A percentile compares a stretch with the other conserved stretches of the same genome.
These are phyloP conservation scores for Sphaerulina musiva DNA, from an alignment of 2,329 filamentous ascomycete species.

Conservation along the genomic window DNA sequence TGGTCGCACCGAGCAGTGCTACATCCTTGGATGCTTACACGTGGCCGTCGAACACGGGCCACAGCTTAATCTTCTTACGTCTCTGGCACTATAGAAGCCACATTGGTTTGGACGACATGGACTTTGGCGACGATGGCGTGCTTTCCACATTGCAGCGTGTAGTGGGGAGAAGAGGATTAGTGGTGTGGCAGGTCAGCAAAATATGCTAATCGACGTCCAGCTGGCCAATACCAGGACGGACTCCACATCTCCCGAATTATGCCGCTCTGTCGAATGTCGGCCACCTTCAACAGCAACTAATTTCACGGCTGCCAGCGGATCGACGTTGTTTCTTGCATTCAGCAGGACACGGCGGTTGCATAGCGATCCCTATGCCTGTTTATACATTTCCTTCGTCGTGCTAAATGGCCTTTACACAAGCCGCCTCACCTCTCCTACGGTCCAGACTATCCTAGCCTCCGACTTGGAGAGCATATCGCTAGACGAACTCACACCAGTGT, in stretches of 20 bases:
- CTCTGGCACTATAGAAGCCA: constrained; percentile 64
- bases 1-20: constrained; percentile 68
- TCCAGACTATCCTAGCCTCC: too few relatives aligned
- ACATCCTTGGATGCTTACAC: constrained; percentile 58
- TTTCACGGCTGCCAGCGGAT: not conserved
- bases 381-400: too few relatives aligned
- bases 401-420: too few relatives aligned
- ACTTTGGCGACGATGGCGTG: constrained; percentile 70
- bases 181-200: constrained; percentile 39
- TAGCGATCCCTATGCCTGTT: too few relatives aligned
- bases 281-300: not conserved
- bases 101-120: constrained; percentile 72
- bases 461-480: too few relatives aligned
- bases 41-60: constrained; percentile 12
- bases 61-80: constrained; percentile 51
- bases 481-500: too few relatives aligned
- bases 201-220: constrained; percentile 29
- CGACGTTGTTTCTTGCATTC: not conserved
- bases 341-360: too few relatives aligned
- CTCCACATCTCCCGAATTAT: not conserved
- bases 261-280: not conserved
- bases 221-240: not conserved
- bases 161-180: constrained; percentile 41
- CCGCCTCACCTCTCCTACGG: too few relatives aligned
- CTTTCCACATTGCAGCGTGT: constrained; percentile 64